A percentile compares a stretch with the other conserved stretches of the same genome.
phyloP scores from a whole-genome alignment of 345 rosid genomes.

The Pistacia vera region DNA sequence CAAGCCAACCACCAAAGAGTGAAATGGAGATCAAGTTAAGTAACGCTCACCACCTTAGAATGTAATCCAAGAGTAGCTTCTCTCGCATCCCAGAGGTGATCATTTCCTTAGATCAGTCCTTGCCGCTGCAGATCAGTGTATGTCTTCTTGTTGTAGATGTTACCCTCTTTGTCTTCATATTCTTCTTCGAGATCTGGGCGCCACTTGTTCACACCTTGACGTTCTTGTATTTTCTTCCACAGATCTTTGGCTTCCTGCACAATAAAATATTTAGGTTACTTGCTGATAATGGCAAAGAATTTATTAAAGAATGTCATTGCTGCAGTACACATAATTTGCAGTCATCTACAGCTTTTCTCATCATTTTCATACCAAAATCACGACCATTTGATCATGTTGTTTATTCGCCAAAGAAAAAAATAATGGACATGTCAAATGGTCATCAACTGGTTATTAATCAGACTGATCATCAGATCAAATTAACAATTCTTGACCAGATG shows the following conservation, averaged over 20 bases:
- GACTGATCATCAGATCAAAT: neutral
- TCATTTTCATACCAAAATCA: neutral
- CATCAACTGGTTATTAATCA: constrained; percentile 1
- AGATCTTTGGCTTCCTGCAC: constrained; percentile 91
- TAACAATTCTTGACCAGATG: neutral
- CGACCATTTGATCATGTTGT: neutral
- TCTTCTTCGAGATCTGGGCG: constrained; percentile 99
- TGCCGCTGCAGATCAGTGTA: constrained; percentile 96
- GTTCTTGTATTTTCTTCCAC: constrained; percentile 88
- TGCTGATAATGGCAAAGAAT: neutral
- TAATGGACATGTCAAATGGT: neutral
- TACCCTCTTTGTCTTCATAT: constrained; percentile 97
- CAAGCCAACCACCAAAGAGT: neutral
- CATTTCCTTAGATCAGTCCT: constrained; percentile 69
- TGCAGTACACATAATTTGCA: neutral
- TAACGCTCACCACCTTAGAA: neutral
- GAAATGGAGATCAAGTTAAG: neutral
- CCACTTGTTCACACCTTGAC: constrained; percentile 94
- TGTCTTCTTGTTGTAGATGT: constrained; percentile 98
- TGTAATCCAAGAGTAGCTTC: neutral
- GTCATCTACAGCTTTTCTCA: neutral
- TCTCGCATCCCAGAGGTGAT: neutral
- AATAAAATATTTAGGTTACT: neutral
- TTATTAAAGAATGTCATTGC: neutral
- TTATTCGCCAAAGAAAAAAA: neutral